Percentiles rank a stretch among this genome's conserved stretches.
phyloP scores from a whole-genome alignment of 768 basidiomycete genomes.

The Chlorophyllum brunneum region DNA sequence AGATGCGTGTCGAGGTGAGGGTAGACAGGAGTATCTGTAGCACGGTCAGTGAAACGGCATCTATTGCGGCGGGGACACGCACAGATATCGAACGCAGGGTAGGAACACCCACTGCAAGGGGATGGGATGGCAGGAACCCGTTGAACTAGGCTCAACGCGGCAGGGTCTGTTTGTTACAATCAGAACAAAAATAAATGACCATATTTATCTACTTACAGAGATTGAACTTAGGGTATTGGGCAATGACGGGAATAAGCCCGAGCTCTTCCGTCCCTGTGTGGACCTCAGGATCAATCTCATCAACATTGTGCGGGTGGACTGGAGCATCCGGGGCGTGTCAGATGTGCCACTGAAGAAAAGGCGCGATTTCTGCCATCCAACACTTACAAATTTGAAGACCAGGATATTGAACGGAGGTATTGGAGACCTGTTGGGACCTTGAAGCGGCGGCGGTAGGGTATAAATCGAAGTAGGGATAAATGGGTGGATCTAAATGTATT shows the following conservation, averaged over 20 bases:
- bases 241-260: neutral
- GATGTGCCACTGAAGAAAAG: neutral
- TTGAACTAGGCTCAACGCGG: too few relatives aligned
- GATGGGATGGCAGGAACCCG: too few relatives aligned
- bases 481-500: conserved; percentile 19
- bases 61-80: too few relatives aligned
- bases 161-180: too few relatives aligned
- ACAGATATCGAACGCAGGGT: too few relatives aligned
- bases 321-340: conserved; percentile 7
- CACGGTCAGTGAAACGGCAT: neutral
- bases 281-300: conserved; percentile 12
- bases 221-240: conserved; percentile 17
- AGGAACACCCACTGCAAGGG: too few relatives aligned
- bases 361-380: neutral
- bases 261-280: neutral
- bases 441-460: conserved; percentile 6
- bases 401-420: conserved; percentile 9
- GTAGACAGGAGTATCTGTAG: conserved; percentile 29
- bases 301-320: conserved; percentile 15
- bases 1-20: conserved; percentile 32
- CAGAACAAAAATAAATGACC: too few relatives aligned
- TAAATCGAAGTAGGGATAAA: conserved; percentile 16
- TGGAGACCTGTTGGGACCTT: neutral
- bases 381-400: conserved; percentile 12
- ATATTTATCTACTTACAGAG: too few relatives aligned